A percentile compares a stretch with the other conserved stretches of the same genome.
phyloP scores from a whole-genome alignment of 2,329 filamentous ascomycete species.

The Fusarium guadeloupense region DNA sequence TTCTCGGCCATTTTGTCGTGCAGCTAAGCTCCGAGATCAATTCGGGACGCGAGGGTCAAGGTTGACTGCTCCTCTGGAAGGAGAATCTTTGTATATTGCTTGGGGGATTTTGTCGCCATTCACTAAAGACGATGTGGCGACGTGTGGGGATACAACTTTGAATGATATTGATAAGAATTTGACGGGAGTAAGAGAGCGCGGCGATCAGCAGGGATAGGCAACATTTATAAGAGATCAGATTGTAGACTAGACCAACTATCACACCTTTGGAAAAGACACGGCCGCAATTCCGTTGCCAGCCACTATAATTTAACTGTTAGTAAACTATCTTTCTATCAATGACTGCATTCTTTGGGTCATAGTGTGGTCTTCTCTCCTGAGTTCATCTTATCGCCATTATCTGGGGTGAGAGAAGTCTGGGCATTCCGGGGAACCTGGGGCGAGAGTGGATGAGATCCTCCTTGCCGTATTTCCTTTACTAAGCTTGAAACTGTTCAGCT shows the following conservation, averaged over 20 bases:
- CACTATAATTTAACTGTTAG: background rate
- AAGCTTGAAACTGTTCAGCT: background rate
- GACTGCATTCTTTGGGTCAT: slow-evolving; percentile 11
- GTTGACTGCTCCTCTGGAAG: slow-evolving; percentile 20
- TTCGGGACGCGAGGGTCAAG: slow-evolving; percentile 21
- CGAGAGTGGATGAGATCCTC: background rate
- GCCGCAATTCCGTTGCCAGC: background rate
- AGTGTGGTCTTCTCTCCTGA: background rate
- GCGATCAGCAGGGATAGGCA: background rate
- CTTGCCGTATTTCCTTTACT: background rate
- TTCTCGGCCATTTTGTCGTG: slow-evolving; percentile 17
- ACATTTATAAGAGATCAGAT: background rate
- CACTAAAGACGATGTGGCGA: background rate
- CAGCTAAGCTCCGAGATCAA: slow-evolving; percentile 12
- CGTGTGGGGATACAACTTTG: background rate
- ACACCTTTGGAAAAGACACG: background rate
- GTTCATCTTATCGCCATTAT: slow-evolving; percentile 16
- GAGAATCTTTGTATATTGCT: slow-evolving; percentile 27
- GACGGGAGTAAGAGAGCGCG: background rate
- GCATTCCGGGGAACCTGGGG: slow-evolving; percentile 19
- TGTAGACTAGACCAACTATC: background rate
- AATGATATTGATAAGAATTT: background rate
- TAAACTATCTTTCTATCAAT: background rate
- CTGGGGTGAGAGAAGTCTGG: slow-evolving; percentile 8
- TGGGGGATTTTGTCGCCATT: slow-evolving; percentile 20